A percentile compares a stretch with the other conserved stretches of the same genome.
Conservation (phyloP, 2,329 filamentous ascomycete genomes). For the Knufia fluminis region DNA sequence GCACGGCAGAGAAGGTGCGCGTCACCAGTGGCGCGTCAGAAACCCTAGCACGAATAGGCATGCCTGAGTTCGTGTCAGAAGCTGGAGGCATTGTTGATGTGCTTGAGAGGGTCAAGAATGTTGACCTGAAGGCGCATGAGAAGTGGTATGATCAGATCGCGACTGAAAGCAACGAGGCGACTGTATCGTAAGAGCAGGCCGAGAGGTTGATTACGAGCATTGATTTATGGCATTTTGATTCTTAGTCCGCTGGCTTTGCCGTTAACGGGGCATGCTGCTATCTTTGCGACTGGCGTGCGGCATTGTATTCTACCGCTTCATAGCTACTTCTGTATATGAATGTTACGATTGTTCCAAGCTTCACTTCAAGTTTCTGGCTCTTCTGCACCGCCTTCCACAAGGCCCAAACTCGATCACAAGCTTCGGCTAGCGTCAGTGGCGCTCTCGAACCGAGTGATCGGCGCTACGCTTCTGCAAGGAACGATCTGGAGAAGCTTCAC, state of each 20-base stretch:
- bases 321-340: not conserved
- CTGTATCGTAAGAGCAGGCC: not conserved
- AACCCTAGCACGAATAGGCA: constrained; percentile 48
- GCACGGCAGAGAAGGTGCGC: constrained; percentile 49
- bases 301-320: too few relatives aligned
- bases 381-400: too few relatives aligned
- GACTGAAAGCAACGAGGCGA: not conserved
- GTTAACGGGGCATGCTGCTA: too few relatives aligned
- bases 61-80: constrained; percentile 53
- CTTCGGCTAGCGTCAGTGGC: not conserved
- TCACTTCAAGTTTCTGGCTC: too few relatives aligned
- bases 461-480: constrained; percentile 6
- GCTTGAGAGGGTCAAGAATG: constrained; percentile 47
- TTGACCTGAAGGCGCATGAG: constrained; percentile 51
- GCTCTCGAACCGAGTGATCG: not conserved
- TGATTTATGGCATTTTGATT: too few relatives aligned
- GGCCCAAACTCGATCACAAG: too few relatives aligned
- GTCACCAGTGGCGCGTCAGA: constrained; percentile 51
- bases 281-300: too few relatives aligned
- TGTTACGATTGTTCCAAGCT: not conserved
- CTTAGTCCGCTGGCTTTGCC: too few relatives aligned
- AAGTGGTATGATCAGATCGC: constrained; percentile 47
- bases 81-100: constrained; percentile 52
- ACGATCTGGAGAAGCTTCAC: not conserved
- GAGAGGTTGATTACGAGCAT: not conserved